Conservation (phyloP, 495 filamentous ascomycete genomes). For the Astrocystis sublimbata region DNA sequence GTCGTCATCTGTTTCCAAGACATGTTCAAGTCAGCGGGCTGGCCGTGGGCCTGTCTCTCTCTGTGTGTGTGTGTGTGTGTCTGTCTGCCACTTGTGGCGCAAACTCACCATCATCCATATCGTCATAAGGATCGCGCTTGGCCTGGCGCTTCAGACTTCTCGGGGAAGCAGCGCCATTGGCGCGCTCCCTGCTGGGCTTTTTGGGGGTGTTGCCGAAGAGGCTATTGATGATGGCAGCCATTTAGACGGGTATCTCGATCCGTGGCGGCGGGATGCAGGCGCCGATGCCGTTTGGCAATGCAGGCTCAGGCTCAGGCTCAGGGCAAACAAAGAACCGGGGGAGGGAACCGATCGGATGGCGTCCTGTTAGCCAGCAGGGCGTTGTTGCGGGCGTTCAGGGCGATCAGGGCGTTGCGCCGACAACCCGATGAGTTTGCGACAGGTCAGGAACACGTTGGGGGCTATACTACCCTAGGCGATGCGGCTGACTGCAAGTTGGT, state of each 20-base stretch:
- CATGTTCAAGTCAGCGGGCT: neutral
- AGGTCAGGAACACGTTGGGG: neutral
- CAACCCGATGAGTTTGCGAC: neutral
- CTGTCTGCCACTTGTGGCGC: neutral
- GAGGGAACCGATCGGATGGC: neutral
- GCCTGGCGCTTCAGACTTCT: slow-evolving; percentile 33
- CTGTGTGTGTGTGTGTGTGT: neutral
- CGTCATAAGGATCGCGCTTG: slow-evolving; percentile 32
- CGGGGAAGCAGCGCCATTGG: slow-evolving; percentile 19
- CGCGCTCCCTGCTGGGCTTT: slow-evolving; percentile 3
- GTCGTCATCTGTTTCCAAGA: slow-evolving; percentile 5
- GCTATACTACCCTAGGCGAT: neutral
- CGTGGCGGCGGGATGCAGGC: neutral
- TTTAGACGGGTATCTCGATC: neutral
- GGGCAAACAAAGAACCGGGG: neutral
- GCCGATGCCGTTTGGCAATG: slow-evolving; percentile 8
- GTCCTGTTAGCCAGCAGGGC: too few relatives aligned
- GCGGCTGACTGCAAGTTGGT: too few relatives aligned
- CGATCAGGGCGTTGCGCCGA: neutral
- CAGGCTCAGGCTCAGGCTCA: too few relatives aligned
- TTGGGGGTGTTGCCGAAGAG: neutral
- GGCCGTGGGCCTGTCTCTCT: neutral
- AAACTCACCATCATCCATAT: slow-evolving; percentile 31
- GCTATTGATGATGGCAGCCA: slow-evolving; percentile 17
- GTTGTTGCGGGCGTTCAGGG: too few relatives aligned